Conservation (phyloP, 2,329 filamentous ascomycete species). For the Knufia petricola region DNA sequence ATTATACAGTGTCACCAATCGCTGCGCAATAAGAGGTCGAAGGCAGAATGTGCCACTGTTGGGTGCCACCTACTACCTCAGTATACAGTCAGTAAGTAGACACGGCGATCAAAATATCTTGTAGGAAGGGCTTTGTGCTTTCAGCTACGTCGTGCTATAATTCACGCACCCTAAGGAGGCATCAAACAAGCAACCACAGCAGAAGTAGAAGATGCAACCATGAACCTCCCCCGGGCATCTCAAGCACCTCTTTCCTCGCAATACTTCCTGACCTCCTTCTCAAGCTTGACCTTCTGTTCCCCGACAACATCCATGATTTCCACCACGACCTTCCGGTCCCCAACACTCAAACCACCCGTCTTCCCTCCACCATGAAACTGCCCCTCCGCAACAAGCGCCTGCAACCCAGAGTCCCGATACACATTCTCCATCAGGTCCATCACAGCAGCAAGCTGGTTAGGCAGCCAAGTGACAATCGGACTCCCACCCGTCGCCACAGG, state of each 20-base stretch:
- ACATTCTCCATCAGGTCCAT: conserved; percentile 41
- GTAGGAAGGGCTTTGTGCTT: no score
- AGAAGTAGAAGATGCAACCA: no score
- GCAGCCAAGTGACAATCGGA: conserved; percentile 42
- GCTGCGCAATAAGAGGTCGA: no score
- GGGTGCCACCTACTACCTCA: no score
- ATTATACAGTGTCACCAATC: no score
- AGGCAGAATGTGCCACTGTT: no score
- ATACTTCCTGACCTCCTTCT: conserved; percentile 37
- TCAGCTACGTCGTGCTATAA: no score
- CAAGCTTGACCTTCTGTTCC: conserved; percentile 30
- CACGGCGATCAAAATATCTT: no score
- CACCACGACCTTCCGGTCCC: conserved; percentile 21
- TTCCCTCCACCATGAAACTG: conserved; percentile 5
- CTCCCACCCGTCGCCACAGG: conserved; percentile 41
- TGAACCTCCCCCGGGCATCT: conserved; percentile 6
- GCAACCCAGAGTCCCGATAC: conserved; percentile 27
- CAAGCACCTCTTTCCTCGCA: conserved; percentile 37
- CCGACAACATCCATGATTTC: conserved; percentile 29
- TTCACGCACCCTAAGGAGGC: no score
- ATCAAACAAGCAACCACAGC: no score
- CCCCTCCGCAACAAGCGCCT: conserved; percentile 7
- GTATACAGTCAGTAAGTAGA: no score
- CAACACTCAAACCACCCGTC: neutral
- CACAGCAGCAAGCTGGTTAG: conserved; percentile 40